phyloP scores from a whole-genome alignment of 2,329 filamentous ascomycete genomes.

The Alternaria solani region DNA sequence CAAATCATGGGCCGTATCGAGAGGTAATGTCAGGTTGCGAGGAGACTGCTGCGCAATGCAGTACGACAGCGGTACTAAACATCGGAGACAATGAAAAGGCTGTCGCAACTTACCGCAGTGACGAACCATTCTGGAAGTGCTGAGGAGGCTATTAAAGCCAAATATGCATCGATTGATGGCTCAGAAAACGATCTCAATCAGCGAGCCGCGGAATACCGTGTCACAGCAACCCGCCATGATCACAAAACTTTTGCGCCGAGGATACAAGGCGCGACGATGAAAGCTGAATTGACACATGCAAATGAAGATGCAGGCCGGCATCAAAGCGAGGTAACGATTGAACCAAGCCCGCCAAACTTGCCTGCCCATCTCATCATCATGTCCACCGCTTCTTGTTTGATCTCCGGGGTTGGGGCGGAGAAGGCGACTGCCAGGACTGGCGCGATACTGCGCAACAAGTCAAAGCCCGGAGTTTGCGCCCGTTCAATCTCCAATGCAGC shows the following conservation, averaged over 20 bases:
- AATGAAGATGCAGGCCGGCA: not conserved
- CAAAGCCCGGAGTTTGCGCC: not conserved
- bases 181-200: not conserved
- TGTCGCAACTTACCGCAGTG: not conserved
- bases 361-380: slow-evolving; percentile 38
- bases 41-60: not conserved
- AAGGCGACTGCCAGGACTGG: slow-evolving; percentile 35
- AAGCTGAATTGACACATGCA: not conserved
- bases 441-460: slow-evolving; percentile 9
- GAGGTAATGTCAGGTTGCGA: not conserved
- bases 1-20: too few relatives aligned
- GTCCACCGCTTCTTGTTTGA: slow-evolving; percentile 23
- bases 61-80: not conserved
- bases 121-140: too few relatives aligned
- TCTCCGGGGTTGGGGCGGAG: slow-evolving; percentile 25
- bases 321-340: not conserved
- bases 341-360: slow-evolving; percentile 17
- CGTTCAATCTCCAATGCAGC: slow-evolving; percentile 1
- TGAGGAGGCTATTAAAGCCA: not conserved
- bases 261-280: too few relatives aligned
- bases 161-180: not conserved
- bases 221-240: not conserved
- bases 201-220: not conserved
- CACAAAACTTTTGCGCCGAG: not conserved
- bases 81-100: not conserved